These are phyloP conservation scores for Lodderomyces orthopsilosis DNA, from an alignment of 1,139 yeast genomes.

Conservation along the genomic window DNA sequence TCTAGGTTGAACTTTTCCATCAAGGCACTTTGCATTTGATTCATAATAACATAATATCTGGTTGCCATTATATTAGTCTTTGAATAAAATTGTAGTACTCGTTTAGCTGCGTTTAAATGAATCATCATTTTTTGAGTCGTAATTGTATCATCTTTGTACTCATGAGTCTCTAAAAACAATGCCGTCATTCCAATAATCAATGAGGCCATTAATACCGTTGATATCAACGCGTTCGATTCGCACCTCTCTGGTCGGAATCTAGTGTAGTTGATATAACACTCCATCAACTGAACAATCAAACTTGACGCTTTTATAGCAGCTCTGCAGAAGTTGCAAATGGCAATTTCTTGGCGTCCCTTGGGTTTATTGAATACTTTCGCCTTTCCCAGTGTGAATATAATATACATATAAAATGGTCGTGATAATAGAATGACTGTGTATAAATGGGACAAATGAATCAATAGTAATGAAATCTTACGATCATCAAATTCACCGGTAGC, in stretches of 20 bases:
- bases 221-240: conserved; percentile 15
- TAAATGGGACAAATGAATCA: conserved; percentile 38
- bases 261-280: conserved; percentile 14
- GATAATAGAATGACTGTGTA: conserved; percentile 39
- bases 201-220: conserved; percentile 16
- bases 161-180: conserved; percentile 12
- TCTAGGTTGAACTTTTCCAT: conserved; percentile 13
- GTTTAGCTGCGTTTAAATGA: conserved; percentile 13
- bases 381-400: conserved; percentile 10
- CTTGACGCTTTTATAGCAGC: conserved; percentile 17
- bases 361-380: conserved; percentile 5
- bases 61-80: conserved; percentile 11
- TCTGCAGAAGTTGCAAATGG: conserved; percentile 16
- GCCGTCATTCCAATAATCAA: conserved; percentile 14
- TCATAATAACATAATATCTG: conserved; percentile 13
- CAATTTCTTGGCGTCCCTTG: conserved; percentile 13
- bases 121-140: conserved; percentile 11
- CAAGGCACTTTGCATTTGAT: conserved; percentile 13
- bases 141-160: conserved; percentile 12
- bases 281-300: conserved; percentile 17
- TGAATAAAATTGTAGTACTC: conserved; percentile 13
- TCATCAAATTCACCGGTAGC: conserved; percentile 8
- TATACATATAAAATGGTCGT: conserved; percentile 43
- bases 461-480: conserved; percentile 22
- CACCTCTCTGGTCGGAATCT: conserved; percentile 12